These are phyloP conservation scores for Saccharomyces hybrid DNA, from an alignment of 1,139 yeast species.

Conservation along the genomic window DNA sequence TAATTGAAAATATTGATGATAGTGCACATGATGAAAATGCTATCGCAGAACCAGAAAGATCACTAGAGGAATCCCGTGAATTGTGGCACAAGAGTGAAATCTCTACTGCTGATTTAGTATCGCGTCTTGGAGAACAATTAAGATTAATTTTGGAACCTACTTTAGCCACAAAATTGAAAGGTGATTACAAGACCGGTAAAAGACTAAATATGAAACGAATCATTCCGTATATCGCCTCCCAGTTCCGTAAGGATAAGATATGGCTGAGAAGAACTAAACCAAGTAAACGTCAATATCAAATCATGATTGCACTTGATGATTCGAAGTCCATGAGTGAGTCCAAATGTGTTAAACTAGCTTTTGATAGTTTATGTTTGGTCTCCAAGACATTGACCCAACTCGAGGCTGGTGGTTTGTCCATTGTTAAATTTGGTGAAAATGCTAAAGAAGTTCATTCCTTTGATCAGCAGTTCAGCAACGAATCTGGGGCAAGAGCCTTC, in stretches of 20 bases:
- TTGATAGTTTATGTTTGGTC: slow-evolving; percentile 89
- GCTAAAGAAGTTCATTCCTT: slow-evolving; percentile 85
- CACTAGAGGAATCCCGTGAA: slow-evolving; percentile 59
- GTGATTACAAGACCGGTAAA: slow-evolving; percentile 97
- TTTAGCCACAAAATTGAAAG: slow-evolving; percentile 82
- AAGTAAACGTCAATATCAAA: slow-evolving; percentile 92
- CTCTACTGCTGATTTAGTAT: slow-evolving; percentile 78
- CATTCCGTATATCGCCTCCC: slow-evolving; percentile 95
- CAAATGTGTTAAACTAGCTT: slow-evolving; percentile 80
- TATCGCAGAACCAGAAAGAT: slow-evolving; percentile 38
- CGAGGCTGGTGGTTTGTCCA: slow-evolving; percentile 88
- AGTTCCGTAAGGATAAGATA: slow-evolving; percentile 93
- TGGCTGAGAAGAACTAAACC: slow-evolving; percentile 98
- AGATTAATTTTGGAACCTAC: slow-evolving; percentile 93
- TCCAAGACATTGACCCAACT: slow-evolving; percentile 89
- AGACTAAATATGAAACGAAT: slow-evolving; percentile 95
- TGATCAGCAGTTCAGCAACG: slow-evolving; percentile 74
- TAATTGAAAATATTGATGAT: too few relatives aligned
- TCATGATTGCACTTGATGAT: slow-evolving; percentile 96
- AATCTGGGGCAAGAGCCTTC: slow-evolving; percentile 76
- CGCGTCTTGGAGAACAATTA: slow-evolving; percentile 85
- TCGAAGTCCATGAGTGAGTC: slow-evolving; percentile 97
- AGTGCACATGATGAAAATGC: too few relatives aligned
- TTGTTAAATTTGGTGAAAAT: slow-evolving; percentile 84
- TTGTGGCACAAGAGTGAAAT: slow-evolving; percentile 79